Evolutionary conservation across 2,329 filamentous ascomycete genomes (phyloP), one percentile per base, ranked within the genome.

Genomic region (Sporothrix curviconia): DNA sequence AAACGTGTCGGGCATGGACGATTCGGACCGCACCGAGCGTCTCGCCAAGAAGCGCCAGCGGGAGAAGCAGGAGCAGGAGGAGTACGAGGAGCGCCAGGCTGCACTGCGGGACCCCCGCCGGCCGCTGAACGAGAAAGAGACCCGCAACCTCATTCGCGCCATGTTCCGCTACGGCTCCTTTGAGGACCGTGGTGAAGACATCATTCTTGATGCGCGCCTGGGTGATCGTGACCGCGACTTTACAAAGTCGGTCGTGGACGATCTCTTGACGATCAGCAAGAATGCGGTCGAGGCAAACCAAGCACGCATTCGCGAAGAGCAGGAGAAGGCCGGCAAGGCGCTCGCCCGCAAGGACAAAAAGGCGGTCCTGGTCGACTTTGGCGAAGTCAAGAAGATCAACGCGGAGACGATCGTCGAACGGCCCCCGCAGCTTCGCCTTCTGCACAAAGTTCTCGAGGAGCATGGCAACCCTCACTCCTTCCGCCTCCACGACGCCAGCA

Each of bases 271-370:
- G 43, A 69, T 78, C 24, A 81, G 81, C 47, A 76, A 78, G 43
- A 74, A 81, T 56, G 83, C 83, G 8, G 78, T 87, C 51, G 82
- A 85, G 7, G 78, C 78, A 34, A 87, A 90, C 64, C 87, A 82
- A 61, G 85, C 86, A 22, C 83, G 83, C 59, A 79, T 95, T 17
- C 82, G 91, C 34, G 85, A 87, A 61, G 90, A 91, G 66, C 90
- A 96, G 65, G 89, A 94, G 70, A 84, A 87, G 62, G 80, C 82
- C 0, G 90, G 90, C 67, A 95, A 94, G 69, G 80, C 85, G 2
- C 74, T 95, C 56, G 95, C 92, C 0, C 96, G 97, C 76, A 99
- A 99, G 71, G 94, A 99, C 69, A 90, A 90, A 72, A 99, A 99
- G 72, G 94, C 94, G 0, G 90, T 99, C 17, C 77, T 99, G 44